These are phyloP conservation scores for Ogataea methylovora DNA, from an alignment of 805 yeast genomes.

Conservation along the genomic window DNA sequence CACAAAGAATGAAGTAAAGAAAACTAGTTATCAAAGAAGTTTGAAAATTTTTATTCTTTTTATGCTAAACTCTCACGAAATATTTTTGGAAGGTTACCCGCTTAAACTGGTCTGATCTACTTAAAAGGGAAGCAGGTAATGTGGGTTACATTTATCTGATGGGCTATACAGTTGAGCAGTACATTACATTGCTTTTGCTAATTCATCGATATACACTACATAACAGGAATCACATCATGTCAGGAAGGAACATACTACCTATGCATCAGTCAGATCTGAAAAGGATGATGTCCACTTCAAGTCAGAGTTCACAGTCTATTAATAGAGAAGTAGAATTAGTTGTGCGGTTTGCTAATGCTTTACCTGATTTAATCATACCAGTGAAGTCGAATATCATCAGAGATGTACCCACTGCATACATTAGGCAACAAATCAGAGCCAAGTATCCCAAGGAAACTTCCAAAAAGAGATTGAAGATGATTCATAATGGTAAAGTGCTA, in stretches of 20 bases:
- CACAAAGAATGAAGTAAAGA: slow-evolving; percentile 30
- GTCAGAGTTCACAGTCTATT: not conserved
- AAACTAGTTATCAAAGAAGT: slow-evolving; percentile 4
- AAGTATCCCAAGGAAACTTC: slow-evolving; percentile 20
- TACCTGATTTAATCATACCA: slow-evolving; percentile 34
- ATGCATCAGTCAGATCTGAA: slow-evolving; percentile 8
- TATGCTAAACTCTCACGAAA: not conserved
- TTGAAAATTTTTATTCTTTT: not conserved
- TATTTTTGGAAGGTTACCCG: not conserved
- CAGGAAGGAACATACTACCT: slow-evolving; percentile 9
- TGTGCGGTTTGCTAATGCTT: slow-evolving; percentile 39
- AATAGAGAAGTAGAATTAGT: slow-evolving; percentile 13
- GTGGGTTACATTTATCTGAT: no score
- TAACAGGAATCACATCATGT: slow-evolving; percentile 2
- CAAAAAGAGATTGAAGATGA: slow-evolving; percentile 51
- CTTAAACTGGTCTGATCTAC: no score
- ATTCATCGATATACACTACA: not conserved
- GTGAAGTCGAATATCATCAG: slow-evolving; percentile 17
- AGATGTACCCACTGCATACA: slow-evolving; percentile 28
- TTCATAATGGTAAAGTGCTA: slow-evolving; percentile 62
- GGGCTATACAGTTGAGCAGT: no score
- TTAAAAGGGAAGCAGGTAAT: no score
- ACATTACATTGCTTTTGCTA: not conserved
- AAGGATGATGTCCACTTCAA: not conserved
- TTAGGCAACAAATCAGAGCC: slow-evolving; percentile 37